These are phyloP conservation scores for Syzygium malaccense DNA, from an alignment of 441 rosid species.

Conservation along the genomic window DNA sequence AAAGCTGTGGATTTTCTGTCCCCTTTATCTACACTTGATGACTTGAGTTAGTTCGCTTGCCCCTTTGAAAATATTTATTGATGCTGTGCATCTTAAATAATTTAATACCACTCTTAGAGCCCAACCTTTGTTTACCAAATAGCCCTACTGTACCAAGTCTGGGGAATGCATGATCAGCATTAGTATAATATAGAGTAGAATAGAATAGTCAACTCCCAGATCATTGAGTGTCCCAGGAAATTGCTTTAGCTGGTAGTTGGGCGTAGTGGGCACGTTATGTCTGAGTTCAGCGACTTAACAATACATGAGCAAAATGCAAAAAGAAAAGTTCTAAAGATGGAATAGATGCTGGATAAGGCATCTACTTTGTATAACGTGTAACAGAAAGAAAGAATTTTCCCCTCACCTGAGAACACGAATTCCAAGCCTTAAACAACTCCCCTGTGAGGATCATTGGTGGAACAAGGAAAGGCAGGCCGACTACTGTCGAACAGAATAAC, in stretches of 20 bases:
- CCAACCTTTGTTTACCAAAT: background rate
- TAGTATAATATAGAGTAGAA: background rate
- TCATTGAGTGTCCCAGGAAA: constrained; percentile 9
- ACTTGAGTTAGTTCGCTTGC: background rate
- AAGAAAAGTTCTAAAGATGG: background rate
- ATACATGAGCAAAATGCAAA: background rate
- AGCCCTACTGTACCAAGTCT: background rate
- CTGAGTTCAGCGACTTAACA: background rate
- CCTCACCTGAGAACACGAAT: constrained; percentile 60
- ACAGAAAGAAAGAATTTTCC: background rate
- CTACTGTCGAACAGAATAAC: constrained; percentile 73
- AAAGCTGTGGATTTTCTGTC: background rate
- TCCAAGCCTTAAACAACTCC: constrained; percentile 79
- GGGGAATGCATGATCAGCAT: background rate
- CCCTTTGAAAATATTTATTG: background rate
- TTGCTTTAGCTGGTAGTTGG: background rate
- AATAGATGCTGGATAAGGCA: background rate
- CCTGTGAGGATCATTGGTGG: constrained; percentile 79
- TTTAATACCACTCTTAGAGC: background rate
- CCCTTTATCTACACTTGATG: background rate
- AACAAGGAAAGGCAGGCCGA: constrained; percentile 74
- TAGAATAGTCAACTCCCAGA: constrained; percentile 4
- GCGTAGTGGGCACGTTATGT: constrained; percentile 9
- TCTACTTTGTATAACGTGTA: background rate
- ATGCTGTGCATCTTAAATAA: background rate